Percentiles rank a stretch among this genome's conserved stretches.
Evolutionary conservation across 2,329 filamentous ascomycete species (phyloP).

Genomic region (Colletotrichum endophyticum): DNA sequence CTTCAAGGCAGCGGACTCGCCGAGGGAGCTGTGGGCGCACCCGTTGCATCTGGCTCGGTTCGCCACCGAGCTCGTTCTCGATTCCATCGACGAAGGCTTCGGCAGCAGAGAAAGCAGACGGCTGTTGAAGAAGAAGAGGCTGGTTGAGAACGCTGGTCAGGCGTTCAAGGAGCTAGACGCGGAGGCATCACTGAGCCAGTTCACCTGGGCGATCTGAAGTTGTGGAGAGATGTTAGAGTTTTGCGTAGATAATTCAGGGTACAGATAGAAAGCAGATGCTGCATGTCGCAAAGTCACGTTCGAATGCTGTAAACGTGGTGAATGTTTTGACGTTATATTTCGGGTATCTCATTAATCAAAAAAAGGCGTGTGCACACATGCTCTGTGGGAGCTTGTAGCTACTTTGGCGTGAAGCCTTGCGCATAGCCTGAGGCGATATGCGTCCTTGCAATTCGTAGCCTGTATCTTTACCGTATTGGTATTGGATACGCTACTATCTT

Average conservation of each 20-base stretch:
- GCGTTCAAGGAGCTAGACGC: background rate
- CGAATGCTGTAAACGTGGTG: background rate
- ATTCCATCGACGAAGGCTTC: background rate
- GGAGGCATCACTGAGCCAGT: background rate
- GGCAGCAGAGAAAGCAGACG: background rate
- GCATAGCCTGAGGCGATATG: background rate
- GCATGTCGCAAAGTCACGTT: background rate
- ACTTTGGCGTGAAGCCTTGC: background rate
- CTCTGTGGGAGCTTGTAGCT: background rate
- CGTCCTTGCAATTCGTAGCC: background rate
- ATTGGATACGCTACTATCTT: accelerated
- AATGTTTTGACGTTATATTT: background rate
- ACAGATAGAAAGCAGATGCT: background rate
- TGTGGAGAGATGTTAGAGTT: background rate
- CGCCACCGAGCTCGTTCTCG: background rate
- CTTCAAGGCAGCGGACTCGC: background rate
- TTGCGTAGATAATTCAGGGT: background rate
- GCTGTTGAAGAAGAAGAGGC: accelerated
- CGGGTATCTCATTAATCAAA: background rate
- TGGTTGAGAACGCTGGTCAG: background rate
- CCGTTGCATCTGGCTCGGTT: background rate
- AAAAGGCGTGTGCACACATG: background rate
- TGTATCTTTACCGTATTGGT: background rate
- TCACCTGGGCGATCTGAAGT: background rate
- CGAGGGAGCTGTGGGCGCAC: background rate